Evolutionary conservation across 1,139 yeast genomes (phyloP).

Genomic region (Saccharomyces hybrid): DNA sequence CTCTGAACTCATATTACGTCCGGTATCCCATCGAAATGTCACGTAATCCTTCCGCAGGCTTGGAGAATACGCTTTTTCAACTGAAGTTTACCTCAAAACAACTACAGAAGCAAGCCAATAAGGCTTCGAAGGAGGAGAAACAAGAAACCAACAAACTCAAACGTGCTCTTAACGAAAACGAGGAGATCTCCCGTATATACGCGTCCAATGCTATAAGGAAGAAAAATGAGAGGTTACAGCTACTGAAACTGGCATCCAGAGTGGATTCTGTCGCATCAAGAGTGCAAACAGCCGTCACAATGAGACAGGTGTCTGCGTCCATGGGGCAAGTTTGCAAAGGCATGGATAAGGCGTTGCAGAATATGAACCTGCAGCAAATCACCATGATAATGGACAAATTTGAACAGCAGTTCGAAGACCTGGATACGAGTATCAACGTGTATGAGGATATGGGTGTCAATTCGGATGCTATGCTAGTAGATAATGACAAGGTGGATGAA

Average conservation of each 20-base stretch:
- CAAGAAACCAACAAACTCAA: slow-evolving; percentile 83
- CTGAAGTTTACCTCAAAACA: slow-evolving; percentile 84
- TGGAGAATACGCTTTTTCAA: slow-evolving; percentile 32
- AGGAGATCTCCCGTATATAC: slow-evolving; percentile 87
- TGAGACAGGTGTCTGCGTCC: slow-evolving; percentile 89
- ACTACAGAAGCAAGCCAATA: slow-evolving; percentile 79
- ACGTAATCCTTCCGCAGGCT: slow-evolving; percentile 27
- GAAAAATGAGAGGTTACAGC: slow-evolving; percentile 75
- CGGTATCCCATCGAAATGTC: slow-evolving; percentile 17
- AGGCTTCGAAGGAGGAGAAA: slow-evolving; percentile 85
- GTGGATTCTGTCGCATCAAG: slow-evolving; percentile 95
- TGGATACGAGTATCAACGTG: slow-evolving; percentile 89
- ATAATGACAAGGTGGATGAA: slow-evolving; percentile 92
- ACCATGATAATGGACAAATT: slow-evolving; percentile 96
- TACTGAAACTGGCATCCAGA: slow-evolving; percentile 76
- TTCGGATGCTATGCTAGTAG: slow-evolving; percentile 68
- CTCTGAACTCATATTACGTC: not conserved
- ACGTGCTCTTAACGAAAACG: slow-evolving; percentile 51
- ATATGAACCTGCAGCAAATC: slow-evolving; percentile 90
- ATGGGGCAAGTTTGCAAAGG: slow-evolving; percentile 91
- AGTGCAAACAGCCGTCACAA: slow-evolving; percentile 95
- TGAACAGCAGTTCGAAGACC: slow-evolving; percentile 91
- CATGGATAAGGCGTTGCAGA: slow-evolving; percentile 92
- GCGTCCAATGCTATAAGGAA: slow-evolving; percentile 96
- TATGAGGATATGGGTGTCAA: slow-evolving; percentile 86